Conservation (phyloP, 169 alveolate species). For the Ichthyophthirius multifiliis region DNA sequence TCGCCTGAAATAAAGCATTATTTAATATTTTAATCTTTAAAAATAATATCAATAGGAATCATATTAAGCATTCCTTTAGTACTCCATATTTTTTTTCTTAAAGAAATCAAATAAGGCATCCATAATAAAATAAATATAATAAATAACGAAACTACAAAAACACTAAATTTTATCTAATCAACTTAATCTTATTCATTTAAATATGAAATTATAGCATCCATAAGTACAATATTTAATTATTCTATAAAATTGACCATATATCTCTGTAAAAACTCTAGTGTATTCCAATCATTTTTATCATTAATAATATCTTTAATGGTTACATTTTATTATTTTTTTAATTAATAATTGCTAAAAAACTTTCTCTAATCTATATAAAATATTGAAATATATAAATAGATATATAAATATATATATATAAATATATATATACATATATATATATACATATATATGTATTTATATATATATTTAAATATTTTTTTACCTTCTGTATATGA, state of each 20-base stretch:
- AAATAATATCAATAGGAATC: constrained; percentile 42
- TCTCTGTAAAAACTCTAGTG: background rate
- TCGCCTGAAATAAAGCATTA: constrained; percentile 22
- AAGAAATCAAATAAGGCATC: constrained; percentile 24
- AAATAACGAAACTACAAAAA: constrained; percentile 23
- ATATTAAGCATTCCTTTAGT: constrained; percentile 47
- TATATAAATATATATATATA: background rate
- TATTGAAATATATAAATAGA: too few species aligned
- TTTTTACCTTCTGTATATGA: constrained; percentile 16
- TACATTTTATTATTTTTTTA: background rate
- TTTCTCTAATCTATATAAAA: background rate
- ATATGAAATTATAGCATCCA: constrained; percentile 1
- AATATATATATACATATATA: background rate
- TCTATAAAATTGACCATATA: constrained; percentile 21
- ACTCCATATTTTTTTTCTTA: constrained; percentile 39
- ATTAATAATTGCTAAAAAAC: background rate
- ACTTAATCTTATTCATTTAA: background rate
- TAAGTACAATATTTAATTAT: background rate
- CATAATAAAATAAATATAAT: constrained; percentile 28
- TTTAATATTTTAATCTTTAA: constrained; percentile 20
- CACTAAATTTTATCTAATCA: constrained; percentile 17
- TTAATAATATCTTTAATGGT: background rate
- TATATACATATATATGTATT: background rate
- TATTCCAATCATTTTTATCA: background rate
- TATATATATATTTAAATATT: constrained; percentile 1